A percentile compares a stretch with the other conserved stretches of the same genome.
phyloP scores from a whole-genome alignment of 1,284 basidiomycete genomes.

The Coniophora puteana region DNA sequence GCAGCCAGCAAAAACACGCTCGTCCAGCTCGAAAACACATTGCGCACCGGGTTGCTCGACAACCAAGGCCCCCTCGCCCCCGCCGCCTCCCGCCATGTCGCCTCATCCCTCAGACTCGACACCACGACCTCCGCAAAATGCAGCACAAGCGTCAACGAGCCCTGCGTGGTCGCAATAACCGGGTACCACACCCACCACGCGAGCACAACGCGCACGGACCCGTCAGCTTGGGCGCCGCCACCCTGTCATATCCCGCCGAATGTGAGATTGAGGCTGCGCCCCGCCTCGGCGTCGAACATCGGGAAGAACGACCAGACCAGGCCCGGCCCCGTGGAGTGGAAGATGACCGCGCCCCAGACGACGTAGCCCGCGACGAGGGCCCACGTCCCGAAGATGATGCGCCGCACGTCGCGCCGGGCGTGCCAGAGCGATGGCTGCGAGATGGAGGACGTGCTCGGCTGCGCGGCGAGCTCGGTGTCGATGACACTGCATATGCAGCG shows the following conservation, averaged over 20 bases:
- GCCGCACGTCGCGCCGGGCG: neutral
- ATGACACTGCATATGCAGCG: neutral
- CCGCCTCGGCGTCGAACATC: too few species aligned
- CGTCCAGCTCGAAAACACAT: too few species aligned
- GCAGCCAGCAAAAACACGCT: neutral
- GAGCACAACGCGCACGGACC: too few species aligned
- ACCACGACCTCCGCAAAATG: constrained; percentile 2
- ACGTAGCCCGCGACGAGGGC: neutral
- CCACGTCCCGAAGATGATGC: neutral
- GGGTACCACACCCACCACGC: too few species aligned
- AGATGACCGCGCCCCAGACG: neutral
- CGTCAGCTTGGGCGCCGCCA: neutral
- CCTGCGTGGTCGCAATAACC: neutral
- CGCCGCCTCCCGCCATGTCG: constrained; percentile 1
- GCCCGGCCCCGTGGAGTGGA: too few species aligned
- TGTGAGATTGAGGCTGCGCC: too few species aligned
- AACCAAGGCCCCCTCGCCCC: too few species aligned
- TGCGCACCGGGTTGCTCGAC: too few species aligned
- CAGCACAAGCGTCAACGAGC: neutral
- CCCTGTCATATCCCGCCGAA: too few species aligned
- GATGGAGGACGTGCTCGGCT: neutral
- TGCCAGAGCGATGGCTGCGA: constrained; percentile 1
- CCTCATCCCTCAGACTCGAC: neutral
- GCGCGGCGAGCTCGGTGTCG: neutral
- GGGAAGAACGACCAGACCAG: too few species aligned